Percentiles rank a stretch among this genome's conserved stretches.
phyloP scores from a whole-genome alignment of 1,139 yeast species.

The Nakaseomyces uthaithaninus region DNA sequence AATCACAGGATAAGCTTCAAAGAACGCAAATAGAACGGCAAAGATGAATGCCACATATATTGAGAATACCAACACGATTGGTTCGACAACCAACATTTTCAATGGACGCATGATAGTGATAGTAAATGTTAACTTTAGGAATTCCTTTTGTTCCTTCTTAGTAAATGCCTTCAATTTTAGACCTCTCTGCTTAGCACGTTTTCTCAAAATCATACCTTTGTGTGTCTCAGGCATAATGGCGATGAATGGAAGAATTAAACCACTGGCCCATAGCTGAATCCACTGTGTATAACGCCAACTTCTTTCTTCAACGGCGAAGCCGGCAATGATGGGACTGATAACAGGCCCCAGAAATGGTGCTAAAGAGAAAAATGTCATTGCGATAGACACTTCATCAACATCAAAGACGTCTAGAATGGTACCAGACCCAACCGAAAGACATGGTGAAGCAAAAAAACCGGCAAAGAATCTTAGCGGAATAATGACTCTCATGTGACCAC shows the following conservation, averaged over 20 bases:
- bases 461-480: slow-evolving; percentile 69
- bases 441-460: slow-evolving; percentile 78
- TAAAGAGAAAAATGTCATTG: slow-evolving; percentile 61
- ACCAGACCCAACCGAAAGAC: slow-evolving; percentile 82
- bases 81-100: slow-evolving; percentile 58
- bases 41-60: slow-evolving; percentile 62
- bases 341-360: slow-evolving; percentile 78
- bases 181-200: slow-evolving; percentile 54
- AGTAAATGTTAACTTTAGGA: slow-evolving; percentile 36
- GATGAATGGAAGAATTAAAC: slow-evolving; percentile 52
- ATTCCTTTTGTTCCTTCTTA: slow-evolving; percentile 28
- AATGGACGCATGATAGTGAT: slow-evolving; percentile 51
- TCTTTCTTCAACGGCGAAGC: slow-evolving; percentile 59
- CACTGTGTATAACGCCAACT: slow-evolving; percentile 77
- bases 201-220: slow-evolving; percentile 49
- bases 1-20: slow-evolving; percentile 69
- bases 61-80: slow-evolving; percentile 60
- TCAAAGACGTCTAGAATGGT: slow-evolving; percentile 71
- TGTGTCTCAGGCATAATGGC: slow-evolving; percentile 61
- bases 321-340: slow-evolving; percentile 75
- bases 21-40: slow-evolving; percentile 69
- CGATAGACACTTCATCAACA: slow-evolving; percentile 55
- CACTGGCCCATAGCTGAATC: slow-evolving; percentile 68
- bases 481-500: slow-evolving; percentile 45
- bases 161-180: slow-evolving; percentile 37